Evolutionary conservation across 805 yeast species (phyloP).

Genomic region (Candida alai): DNA sequence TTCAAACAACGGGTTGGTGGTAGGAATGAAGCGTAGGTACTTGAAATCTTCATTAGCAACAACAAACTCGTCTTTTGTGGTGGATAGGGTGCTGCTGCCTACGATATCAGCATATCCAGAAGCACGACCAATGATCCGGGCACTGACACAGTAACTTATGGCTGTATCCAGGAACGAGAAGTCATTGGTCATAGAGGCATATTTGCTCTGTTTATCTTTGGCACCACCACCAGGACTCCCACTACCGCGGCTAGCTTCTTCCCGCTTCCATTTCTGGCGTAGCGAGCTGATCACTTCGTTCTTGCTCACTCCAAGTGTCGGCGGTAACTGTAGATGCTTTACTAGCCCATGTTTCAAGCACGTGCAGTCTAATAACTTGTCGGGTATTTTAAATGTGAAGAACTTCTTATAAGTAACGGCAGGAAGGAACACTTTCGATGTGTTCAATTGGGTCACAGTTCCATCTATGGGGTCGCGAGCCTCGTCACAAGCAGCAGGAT

Average conservation of each 20-base stretch:
- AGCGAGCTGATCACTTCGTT: constrained; percentile 7
- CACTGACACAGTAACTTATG: constrained; percentile 31
- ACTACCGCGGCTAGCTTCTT: constrained; percentile 25
- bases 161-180: constrained; percentile 27
- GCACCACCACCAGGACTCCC: constrained; percentile 6
- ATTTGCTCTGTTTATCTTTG: constrained; percentile 7
- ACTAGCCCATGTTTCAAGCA: constrained; percentile 34
- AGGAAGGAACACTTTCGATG: constrained; percentile 35
- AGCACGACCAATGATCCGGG: constrained; percentile 35
- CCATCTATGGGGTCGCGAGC: constrained; percentile 41
- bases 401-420: constrained; percentile 36
- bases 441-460: constrained; percentile 31
- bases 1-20: constrained; percentile 22
- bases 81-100: constrained; percentile 9
- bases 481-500: constrained; percentile 41
- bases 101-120: constrained; percentile 23
- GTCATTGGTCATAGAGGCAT: constrained; percentile 23
- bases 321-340: constrained; percentile 34
- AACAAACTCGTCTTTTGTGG: constrained; percentile 23
- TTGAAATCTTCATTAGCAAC: constrained; percentile 26
- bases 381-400: constrained; percentile 40
- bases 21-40: constrained; percentile 23
- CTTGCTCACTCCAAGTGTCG: constrained; percentile 33
- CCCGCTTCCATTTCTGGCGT: constrained; percentile 21
- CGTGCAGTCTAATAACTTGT: constrained; percentile 36